Percentiles rank a stretch among this genome's conserved stretches.
These are phyloP conservation scores for Entrophospora sp. DNA, from an alignment of 192 early-diverging fungal species.

Conservation along the genomic window DNA sequence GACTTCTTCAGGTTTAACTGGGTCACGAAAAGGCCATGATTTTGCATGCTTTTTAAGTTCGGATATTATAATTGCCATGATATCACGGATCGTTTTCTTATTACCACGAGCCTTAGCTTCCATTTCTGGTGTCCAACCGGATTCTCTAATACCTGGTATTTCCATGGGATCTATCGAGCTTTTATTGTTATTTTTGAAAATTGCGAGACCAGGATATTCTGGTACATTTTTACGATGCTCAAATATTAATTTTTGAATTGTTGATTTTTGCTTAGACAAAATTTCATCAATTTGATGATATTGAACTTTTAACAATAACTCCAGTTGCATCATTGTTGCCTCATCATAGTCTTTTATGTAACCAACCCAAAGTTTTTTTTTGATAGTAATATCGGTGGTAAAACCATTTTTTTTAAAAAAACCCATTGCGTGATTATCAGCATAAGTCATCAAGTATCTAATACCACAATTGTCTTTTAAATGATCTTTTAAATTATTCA, in stretches of 20 bases:
- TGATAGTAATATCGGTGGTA: slow-evolving; percentile 92
- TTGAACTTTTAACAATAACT: slow-evolving; percentile 49
- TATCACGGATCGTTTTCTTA: slow-evolving; percentile 46
- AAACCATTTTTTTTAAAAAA: slow-evolving; percentile 99
- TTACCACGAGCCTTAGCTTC: slow-evolving; percentile 43
- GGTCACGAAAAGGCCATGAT: slow-evolving; percentile 91
- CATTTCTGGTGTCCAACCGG: slow-evolving; percentile 91
- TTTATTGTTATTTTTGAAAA: slow-evolving; percentile 51
- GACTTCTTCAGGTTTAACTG: slow-evolving; percentile 80
- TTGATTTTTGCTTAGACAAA: slow-evolving; percentile 66
- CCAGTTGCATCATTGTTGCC: slow-evolving; percentile 89
- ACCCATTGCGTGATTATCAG: slow-evolving; percentile 97
- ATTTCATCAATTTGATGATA: slow-evolving; percentile 70
- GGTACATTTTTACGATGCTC: slow-evolving; percentile 62
- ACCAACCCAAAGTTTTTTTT: slow-evolving; percentile 88
- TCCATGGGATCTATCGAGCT: slow-evolving; percentile 61
- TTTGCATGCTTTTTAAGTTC: slow-evolving; percentile 69
- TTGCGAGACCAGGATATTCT: slow-evolving; percentile 69
- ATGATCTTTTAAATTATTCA: slow-evolving; percentile 95
- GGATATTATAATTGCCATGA: slow-evolving; percentile 65
- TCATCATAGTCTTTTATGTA: slow-evolving; percentile 99
- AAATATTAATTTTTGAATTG: slow-evolving; percentile 80
- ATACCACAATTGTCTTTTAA: slow-evolving; percentile 64
- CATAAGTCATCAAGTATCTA: slow-evolving; percentile 91
- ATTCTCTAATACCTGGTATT: slow-evolving; percentile 88